Percentiles rank a stretch among this genome's conserved stretches.
These are phyloP conservation scores for Psidium guajava DNA, from an alignment of 345 rosid species.

Conservation along the genomic window DNA sequence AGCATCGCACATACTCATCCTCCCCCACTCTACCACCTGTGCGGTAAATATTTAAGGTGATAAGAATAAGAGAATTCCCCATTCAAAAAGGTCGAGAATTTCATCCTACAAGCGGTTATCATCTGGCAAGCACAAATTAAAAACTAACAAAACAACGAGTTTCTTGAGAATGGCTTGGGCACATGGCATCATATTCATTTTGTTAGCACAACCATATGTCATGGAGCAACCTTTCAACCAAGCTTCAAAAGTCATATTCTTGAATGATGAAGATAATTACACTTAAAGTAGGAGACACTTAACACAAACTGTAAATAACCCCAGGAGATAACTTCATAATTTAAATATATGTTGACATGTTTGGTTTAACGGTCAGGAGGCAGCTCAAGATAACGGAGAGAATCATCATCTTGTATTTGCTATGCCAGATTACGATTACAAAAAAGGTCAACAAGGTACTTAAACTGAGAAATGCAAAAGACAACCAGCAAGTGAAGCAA, in stretches of 20 bases:
- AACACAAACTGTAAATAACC: not conserved
- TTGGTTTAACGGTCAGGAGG: not conserved
- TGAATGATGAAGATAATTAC: not conserved
- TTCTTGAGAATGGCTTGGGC: not conserved
- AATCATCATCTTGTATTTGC: not conserved
- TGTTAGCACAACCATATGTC: not conserved
- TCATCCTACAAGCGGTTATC: not conserved
- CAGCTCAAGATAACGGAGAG: not conserved
- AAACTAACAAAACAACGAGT: not conserved
- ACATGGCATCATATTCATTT: not conserved
- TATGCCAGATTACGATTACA: not conserved
- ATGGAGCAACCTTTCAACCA: not conserved
- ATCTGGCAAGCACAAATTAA: not conserved
- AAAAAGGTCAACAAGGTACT: not conserved
- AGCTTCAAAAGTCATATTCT: not conserved
- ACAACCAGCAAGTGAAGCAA: not conserved
- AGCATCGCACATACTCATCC: constrained; percentile 36
- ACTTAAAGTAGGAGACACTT: not conserved
- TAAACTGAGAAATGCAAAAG: not conserved
- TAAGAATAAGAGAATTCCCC: not conserved
- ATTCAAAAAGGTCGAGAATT: not conserved
- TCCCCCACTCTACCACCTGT: constrained; percentile 37
- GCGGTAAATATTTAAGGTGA: not conserved
- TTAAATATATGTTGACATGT: not conserved
- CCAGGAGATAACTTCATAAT: not conserved